Base-by-base conservation (phyloP, 2,329 filamentous ascomycete species). In the Metarhizium rileyi region DNA sequence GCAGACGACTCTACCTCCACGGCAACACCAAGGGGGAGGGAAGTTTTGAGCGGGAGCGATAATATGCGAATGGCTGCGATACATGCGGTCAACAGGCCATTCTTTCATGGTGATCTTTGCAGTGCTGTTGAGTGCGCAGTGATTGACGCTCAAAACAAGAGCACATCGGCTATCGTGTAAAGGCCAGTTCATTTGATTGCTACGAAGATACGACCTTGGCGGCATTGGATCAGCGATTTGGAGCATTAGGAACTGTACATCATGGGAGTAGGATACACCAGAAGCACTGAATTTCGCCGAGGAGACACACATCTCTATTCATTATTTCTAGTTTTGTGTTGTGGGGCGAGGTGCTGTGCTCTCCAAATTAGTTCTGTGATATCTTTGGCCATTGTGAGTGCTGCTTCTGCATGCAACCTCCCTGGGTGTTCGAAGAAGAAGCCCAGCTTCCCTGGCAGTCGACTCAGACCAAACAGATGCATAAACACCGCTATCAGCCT, bases 41-140 rank as follows among this genome's bases (percentile, higher is more conserved):
- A 23, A 1, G 12, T 7, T 23, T 42, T 20, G 20, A 25, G 22
- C 22, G 12, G 38, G 16, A 22, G n/a, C 38, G 38, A 42, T 22
- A 25, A 16, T 16, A 7, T 22, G 16, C 35, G 42, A 16, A 50
- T 52, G 53, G 57, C 59, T 18, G 60, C 69, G 2, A 55, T 73
- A 0, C 65, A 61, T 26, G 68, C 67, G 1, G 64, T 71, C 16
- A 70, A 75, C 50, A 60, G 71, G 46, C 73, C 73, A 0, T 74
- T 70, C 52, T 75, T 76, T 61, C 73, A 76, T 44, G 52, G 70
- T 3, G 72, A 76, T 53, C 58, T 76, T 16, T 58, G 64, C 22
- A 69, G 68, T 18, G 72, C 71, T 6, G 62, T 74, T 5, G 65
- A 69, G 30, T 60, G 61, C 3, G 67, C 65, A 0, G 60, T 66